A percentile compares a stretch with the other conserved stretches of the same genome.
phyloP scores from a whole-genome alignment of 257 asterid species.

The Nemophila menziesii region DNA sequence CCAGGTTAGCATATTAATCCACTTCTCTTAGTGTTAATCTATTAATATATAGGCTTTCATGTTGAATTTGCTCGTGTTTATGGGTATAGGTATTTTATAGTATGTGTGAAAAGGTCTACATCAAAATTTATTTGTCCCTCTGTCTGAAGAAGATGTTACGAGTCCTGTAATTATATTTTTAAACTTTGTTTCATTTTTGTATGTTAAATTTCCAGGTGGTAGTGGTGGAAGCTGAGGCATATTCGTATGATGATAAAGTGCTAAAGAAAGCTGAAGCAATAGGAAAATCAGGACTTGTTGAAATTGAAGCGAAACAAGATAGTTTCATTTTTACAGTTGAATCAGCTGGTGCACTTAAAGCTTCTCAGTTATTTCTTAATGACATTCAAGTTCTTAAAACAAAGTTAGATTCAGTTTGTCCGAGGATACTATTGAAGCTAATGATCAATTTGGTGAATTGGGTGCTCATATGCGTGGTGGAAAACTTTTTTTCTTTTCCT shows the following conservation, averaged over 20 bases:
- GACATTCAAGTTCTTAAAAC: slow-evolving; percentile 83
- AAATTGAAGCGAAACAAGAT: slow-evolving; percentile 81
- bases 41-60: no score
- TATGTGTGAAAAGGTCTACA: no score
- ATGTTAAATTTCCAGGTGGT: no score
- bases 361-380: slow-evolving; percentile 73
- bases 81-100: no score
- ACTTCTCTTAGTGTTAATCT: no score
- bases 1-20: no score
- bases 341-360: slow-evolving; percentile 83
- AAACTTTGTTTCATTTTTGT: no score
- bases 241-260: slow-evolving; percentile 89
- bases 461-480: slow-evolving; percentile 99
- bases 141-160: no score
- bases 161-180: no score
- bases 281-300: slow-evolving; percentile 73
- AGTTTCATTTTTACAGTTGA: slow-evolving; percentile 87
- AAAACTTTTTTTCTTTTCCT: slow-evolving; percentile 16
- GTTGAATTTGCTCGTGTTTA: no score
- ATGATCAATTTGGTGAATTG: slow-evolving; percentile 93
- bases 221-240: slow-evolving; percentile 76
- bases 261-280: slow-evolving; percentile 83
- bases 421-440: slow-evolving; percentile 93
- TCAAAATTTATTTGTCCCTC: no score
- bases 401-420: slow-evolving; percentile 93